A percentile compares a stretch with the other conserved stretches of the same genome.
Conservation (phyloP, 1,284 basidiomycete genomes). For the Trichosporon coremiiforme region DNA sequence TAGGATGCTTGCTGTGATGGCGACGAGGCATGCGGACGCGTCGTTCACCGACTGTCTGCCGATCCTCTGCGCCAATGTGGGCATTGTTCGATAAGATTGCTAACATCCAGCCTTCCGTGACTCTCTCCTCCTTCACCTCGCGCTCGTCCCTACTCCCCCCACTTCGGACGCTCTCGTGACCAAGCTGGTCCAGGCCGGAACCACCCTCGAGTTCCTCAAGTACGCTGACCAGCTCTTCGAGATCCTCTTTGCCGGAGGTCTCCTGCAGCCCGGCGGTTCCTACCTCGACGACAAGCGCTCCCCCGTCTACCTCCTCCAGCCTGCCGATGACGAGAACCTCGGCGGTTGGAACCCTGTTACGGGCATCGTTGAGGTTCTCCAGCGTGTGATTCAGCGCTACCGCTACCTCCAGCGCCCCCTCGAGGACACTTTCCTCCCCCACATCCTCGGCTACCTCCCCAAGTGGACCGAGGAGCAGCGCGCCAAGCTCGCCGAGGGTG, state of each 20-base stretch:
- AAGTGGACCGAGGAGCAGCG: constrained; percentile 74
- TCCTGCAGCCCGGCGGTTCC: constrained; percentile 90
- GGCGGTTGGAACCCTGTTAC: constrained; percentile 63
- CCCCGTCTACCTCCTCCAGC: constrained; percentile 51
- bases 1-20: not conserved
- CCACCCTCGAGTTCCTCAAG: constrained; percentile 88
- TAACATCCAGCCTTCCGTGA: constrained; percentile 79
- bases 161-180: constrained; percentile 60
- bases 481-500: constrained; percentile 78
- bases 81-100: not conserved
- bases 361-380: constrained; percentile 88
- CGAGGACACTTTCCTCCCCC: constrained; percentile 79
- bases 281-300: constrained; percentile 78
- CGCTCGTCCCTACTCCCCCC: constrained; percentile 77
- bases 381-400: constrained; percentile 96
- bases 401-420: constrained; percentile 97
- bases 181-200: constrained; percentile 86
- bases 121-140: constrained; percentile 89
- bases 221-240: constrained; percentile 96
- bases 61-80: not conserved
- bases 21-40: not conserved
- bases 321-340: constrained; percentile 29
- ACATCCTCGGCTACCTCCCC: constrained; percentile 82
- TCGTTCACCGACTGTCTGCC: not conserved
- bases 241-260: constrained; percentile 87